These are phyloP conservation scores for Fraxinus anomala DNA, from an alignment of 257 asterid genomes.

Conservation along the genomic window DNA sequence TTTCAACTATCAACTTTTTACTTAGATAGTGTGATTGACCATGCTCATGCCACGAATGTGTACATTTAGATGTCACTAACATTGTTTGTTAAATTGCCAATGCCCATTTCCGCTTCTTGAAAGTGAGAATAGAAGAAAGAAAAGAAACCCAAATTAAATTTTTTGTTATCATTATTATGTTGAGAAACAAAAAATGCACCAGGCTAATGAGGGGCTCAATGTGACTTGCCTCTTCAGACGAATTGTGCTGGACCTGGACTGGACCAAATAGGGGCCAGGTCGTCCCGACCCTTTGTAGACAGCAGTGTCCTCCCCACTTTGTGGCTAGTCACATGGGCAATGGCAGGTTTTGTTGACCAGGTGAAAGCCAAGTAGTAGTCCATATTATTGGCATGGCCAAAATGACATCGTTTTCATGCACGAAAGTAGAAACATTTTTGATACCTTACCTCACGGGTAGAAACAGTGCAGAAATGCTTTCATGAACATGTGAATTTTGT, in stretches of 20 bases:
- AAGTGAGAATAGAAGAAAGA: too few relatives aligned
- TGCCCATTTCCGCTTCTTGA: too few relatives aligned
- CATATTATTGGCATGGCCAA: slow-evolving; percentile 8
- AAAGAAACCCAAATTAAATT: too few relatives aligned
- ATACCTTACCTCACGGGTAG: not conserved
- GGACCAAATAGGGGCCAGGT: not conserved
- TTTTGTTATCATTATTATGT: not conserved
- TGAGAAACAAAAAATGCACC: not conserved
- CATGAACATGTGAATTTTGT: slow-evolving; percentile 29
- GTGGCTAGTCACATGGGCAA: slow-evolving; percentile 23
- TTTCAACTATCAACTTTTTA: not conserved
- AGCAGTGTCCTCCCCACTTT: not conserved
- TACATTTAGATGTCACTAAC: not conserved
- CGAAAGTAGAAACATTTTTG: slow-evolving; percentile 13
- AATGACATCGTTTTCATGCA: slow-evolving; percentile 8
- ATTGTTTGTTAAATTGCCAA: too few relatives aligned
- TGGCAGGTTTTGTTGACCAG: slow-evolving; percentile 5
- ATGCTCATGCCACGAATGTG: not conserved
- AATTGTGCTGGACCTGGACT: not conserved
- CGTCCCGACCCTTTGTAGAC: not conserved
- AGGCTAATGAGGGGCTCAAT: not conserved
- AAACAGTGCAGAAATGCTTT: not conserved
- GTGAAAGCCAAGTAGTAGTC: slow-evolving; percentile 10
- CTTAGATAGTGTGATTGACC: not conserved
- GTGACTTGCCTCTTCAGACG: not conserved